Evolutionary conservation across 345 rosid species (phyloP), one percentile per base, ranked within the genome.

Genomic region (Pelargonium nanum): DNA sequence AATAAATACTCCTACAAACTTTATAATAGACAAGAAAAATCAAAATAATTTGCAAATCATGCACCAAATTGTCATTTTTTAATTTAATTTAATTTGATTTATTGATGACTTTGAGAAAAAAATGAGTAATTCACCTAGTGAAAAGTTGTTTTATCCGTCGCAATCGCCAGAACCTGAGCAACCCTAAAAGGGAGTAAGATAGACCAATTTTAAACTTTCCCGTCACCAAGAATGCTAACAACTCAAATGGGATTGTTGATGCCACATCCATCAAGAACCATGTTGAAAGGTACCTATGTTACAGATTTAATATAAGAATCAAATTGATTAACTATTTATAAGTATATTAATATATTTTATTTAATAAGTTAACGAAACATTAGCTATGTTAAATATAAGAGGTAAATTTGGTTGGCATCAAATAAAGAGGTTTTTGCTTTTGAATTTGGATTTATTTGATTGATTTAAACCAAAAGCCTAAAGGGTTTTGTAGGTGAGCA

Each of bases 221-320:
- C 0, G 89, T 80, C 81, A 87, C 57, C 65, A 82, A 67, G 70
- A 78, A 80, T 24, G 78, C 88, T 6, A 89, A n/a, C 61, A 74
- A 65, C 52, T 81, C 93, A 65, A 80, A 92, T 22, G 98, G 98
- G 53, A 89, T 63, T 5, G 97, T 92, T 20, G 98, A 92, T 61
- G 91, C 96, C 73, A 89, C 88, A 62, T 92, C 98, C 97, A 92
- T 87, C 73, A 89, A 53, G 71, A 92, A 87, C 95, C 97, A 89
- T 2, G 96, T 77, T 2, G 95, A 85, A 12, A 92, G 70, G 76
- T 92, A 92, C 80, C 98, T 85, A 32, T n/a, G n/a, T n/a, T n/a
- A 45, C 19, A 2, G 60, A 26, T n/a, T 52, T n/a, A n/a, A n/a
- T 32, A 21, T 9, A 10, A 5, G 5, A 22, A 20, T n/a, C n/a